Conservation (phyloP, 1,284 basidiomycete genomes). For the Puccinia polysora region DNA sequence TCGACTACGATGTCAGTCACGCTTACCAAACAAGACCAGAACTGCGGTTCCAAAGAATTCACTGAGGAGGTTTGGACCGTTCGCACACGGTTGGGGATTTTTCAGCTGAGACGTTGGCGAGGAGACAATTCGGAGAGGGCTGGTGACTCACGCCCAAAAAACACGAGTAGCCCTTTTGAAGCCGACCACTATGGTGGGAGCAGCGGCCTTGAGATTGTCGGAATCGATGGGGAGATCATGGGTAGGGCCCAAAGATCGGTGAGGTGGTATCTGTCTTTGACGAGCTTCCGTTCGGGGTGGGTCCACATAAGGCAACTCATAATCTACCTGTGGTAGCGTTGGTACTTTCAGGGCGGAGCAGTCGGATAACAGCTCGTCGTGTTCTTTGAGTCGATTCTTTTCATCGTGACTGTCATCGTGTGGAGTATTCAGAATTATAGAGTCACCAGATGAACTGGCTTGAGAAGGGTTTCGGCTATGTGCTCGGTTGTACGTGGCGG, state of each 20-base stretch:
- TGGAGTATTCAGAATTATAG: constrained; percentile 29
- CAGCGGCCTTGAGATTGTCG: not conserved
- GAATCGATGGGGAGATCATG: not conserved
- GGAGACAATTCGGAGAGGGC: not conserved
- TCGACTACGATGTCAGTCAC: no score
- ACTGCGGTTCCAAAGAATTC: constrained; percentile 42
- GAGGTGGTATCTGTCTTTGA: constrained; percentile 9
- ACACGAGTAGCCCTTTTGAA: constrained; percentile 34
- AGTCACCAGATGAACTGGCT: constrained; percentile 23
- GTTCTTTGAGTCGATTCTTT: not conserved
- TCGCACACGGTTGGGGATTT: not conserved
- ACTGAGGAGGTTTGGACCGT: not conserved
- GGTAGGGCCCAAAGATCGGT: not conserved
- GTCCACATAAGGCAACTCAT: constrained; percentile 16
- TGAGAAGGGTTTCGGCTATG: constrained; percentile 20
- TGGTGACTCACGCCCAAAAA: constrained; percentile 37
- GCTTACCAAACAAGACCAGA: constrained; percentile 36
- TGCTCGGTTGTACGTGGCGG: not conserved
- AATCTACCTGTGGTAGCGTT: constrained; percentile 18
- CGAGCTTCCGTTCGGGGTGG: not conserved
- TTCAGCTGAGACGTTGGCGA: not conserved
- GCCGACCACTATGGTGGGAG: constrained; percentile 6
- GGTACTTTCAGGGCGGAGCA: not conserved
- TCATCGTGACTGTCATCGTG: not conserved
- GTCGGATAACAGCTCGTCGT: constrained; percentile 9